Evolutionary conservation across 352 stramenopile genomes (phyloP).

Genomic region (Pythium sukuiense): DNA sequence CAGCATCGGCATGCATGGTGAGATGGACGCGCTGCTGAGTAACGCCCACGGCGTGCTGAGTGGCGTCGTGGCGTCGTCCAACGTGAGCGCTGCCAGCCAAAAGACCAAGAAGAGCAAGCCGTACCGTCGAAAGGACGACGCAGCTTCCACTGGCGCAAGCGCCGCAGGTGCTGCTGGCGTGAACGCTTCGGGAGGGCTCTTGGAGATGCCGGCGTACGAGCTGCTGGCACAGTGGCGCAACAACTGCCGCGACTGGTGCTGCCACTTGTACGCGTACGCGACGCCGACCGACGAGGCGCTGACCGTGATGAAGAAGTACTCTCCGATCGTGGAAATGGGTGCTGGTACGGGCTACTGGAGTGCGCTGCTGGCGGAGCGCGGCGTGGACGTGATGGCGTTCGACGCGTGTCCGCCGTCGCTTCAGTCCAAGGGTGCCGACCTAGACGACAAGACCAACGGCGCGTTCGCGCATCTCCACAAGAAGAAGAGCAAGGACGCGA

Average conservation of each 20-base stretch:
- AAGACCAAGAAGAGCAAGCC: slow-evolving; percentile 44
- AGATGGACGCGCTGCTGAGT: slow-evolving; percentile 71
- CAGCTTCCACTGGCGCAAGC: not conserved
- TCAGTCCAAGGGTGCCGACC: not conserved
- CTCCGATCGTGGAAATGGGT: slow-evolving; percentile 87
- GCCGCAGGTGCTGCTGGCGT: slow-evolving; percentile 2
- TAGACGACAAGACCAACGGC: slow-evolving; percentile 6
- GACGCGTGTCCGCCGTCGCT: slow-evolving; percentile 52
- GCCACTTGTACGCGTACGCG: slow-evolving; percentile 71
- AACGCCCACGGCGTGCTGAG: slow-evolving; percentile 33
- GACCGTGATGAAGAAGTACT: slow-evolving; percentile 44
- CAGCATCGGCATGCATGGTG: slow-evolving; percentile 69
- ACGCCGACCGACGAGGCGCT: slow-evolving; percentile 63
- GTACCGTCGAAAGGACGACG: slow-evolving; percentile 28
- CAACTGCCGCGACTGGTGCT: slow-evolving; percentile 78
- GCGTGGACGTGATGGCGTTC: slow-evolving; percentile 78
- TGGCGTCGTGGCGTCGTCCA: slow-evolving; percentile 15
- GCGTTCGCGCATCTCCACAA: slow-evolving; percentile 25
- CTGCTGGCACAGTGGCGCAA: slow-evolving; percentile 74
- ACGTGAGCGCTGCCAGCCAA: slow-evolving; percentile 57
- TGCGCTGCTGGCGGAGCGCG: slow-evolving; percentile 66
- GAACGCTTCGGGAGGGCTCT: slow-evolving; percentile 21
- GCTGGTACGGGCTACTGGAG: slow-evolving; percentile 91
- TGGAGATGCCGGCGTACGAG: slow-evolving; percentile 63
- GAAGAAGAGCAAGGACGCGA: slow-evolving; percentile 16